Conservation (phyloP, 2,329 filamentous ascomycete genomes). For the Ophiostoma fasciatum region DNA sequence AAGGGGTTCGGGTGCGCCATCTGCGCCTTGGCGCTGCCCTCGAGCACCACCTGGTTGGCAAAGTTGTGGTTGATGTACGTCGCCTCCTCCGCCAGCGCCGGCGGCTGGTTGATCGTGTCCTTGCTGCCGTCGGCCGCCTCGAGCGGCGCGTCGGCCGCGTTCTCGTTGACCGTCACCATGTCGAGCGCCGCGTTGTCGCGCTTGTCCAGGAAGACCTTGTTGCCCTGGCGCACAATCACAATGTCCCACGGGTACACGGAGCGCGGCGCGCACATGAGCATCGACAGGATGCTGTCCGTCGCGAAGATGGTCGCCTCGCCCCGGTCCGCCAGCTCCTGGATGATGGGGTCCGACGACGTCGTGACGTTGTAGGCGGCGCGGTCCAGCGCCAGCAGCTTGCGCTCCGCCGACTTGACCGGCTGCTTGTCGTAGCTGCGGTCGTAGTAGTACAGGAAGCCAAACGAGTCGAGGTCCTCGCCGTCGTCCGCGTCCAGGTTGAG, state of each 20-base stretch:
- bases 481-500: slow-evolving; percentile 90
- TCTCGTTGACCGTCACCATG: slow-evolving; percentile 98
- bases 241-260: slow-evolving; percentile 98
- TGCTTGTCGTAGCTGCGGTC: slow-evolving; percentile 91
- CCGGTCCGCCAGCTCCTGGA: slow-evolving; percentile 92
- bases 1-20: slow-evolving; percentile 91
- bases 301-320: slow-evolving; percentile 94
- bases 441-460: slow-evolving; percentile 98
- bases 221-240: slow-evolving; percentile 79
- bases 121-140: slow-evolving; percentile 87
- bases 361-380: slow-evolving; percentile 97
- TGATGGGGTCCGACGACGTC: slow-evolving; percentile 87
- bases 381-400: slow-evolving; percentile 76
- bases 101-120: slow-evolving; percentile 88
- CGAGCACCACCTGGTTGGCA: slow-evolving; percentile 82
- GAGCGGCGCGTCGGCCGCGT: slow-evolving; percentile 85
- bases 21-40: slow-evolving; percentile 66
- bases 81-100: slow-evolving; percentile 83
- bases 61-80: slow-evolving; percentile 99
- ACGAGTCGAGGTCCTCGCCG: slow-evolving; percentile 87
- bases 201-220: slow-evolving; percentile 99
- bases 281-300: slow-evolving; percentile 91
- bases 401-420: slow-evolving; percentile 76
- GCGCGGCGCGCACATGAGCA: slow-evolving; percentile 97
- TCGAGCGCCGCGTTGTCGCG: slow-evolving; percentile 87